Evolutionary conservation across 1,284 basidiomycete genomes (phyloP), one percentile per base, ranked within the genome.

Genomic region (Tilletia indica): DNA sequence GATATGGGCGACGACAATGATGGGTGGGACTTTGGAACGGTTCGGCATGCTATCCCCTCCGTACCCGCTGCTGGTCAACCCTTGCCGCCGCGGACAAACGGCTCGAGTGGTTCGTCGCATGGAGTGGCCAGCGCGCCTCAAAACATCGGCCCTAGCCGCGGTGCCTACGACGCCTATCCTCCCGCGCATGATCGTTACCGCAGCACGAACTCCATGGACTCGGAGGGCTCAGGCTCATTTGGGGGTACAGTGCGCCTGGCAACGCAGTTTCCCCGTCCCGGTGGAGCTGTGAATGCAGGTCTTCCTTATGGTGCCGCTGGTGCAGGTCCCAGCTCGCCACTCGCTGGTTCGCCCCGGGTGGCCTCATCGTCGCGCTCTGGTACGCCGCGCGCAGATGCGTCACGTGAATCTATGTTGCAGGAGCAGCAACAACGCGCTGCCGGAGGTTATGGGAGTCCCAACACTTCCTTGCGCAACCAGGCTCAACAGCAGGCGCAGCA

Each of bases 11-110:
- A 77, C 25, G 76, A 64, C 31, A 64, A 77, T 54, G 79, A 80
- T 67, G 74, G 73, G 70, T 81, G 80, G 80, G 80, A 81, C 66
- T 81, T 81, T 56, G 80, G 80, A 21, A 81, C 80, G 2, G 76
- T 81, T 11, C 74, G 79, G 64, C 74, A 77, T 67, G 76, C 77
- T 14, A 80, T 78, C 12, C 49, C 56, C 70, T 75, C 31, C 64
- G 74, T 25, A 6, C 48, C 45, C 72, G 76, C 6, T 74, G 75
- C 1, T 38, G 61, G 34, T 39, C 61, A 64, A 14, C 39, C 61
- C 11, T 39, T 64, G 61, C 31, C 61, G 12, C 36, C 61, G 36
- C 61, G 61, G 16, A 16, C 61, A 19, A 64, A 64, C 61, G 61
- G 61, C 31, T 64, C 61, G 14, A 16, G 34, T 39, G 34, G 36